These are phyloP conservation scores for Lasiodiplodia sp. DNA, from an alignment of 2,329 filamentous ascomycete species.

Conservation along the genomic window DNA sequence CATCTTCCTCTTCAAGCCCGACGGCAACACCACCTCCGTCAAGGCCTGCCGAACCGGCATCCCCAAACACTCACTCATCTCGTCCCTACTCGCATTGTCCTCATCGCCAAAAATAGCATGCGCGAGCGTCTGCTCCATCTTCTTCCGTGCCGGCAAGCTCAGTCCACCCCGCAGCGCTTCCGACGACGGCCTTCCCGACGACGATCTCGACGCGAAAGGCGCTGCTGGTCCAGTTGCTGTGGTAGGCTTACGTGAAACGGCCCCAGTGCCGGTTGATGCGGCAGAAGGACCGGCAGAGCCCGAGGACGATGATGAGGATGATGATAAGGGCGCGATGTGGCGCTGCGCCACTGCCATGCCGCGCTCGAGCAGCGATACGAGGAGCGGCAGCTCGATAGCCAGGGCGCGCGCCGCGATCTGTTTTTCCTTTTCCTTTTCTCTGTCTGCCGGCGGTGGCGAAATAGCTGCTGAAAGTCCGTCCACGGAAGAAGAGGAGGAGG, in stretches of 20 bases:
- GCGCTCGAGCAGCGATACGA: slow-evolving; percentile 51
- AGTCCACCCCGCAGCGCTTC: slow-evolving; percentile 43
- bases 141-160: slow-evolving; percentile 48
- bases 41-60: slow-evolving; percentile 44
- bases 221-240: not conserved
- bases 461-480: too few relatives aligned
- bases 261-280: too few relatives aligned
- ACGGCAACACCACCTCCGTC: slow-evolving; percentile 42
- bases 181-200: slow-evolving; percentile 1
- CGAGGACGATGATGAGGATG: not conserved
- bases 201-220: not conserved
- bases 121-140: slow-evolving; percentile 55
- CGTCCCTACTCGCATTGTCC: slow-evolving; percentile 44
- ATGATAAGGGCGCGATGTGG: slow-evolving; percentile 38
- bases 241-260: not conserved
- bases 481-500: too few relatives aligned
- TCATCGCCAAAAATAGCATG: slow-evolving; percentile 50
- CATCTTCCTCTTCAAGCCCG: not conserved
- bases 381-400: slow-evolving; percentile 51
- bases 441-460: too few relatives aligned
- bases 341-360: slow-evolving; percentile 49
- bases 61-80: slow-evolving; percentile 51
- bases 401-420: slow-evolving; percentile 3
- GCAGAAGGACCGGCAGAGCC: not conserved
- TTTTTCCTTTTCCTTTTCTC: slow-evolving; percentile 15